These are phyloP conservation scores for Thalassiosira delicatula DNA, from an alignment of 352 stramenopile species.

Conservation along the genomic window DNA sequence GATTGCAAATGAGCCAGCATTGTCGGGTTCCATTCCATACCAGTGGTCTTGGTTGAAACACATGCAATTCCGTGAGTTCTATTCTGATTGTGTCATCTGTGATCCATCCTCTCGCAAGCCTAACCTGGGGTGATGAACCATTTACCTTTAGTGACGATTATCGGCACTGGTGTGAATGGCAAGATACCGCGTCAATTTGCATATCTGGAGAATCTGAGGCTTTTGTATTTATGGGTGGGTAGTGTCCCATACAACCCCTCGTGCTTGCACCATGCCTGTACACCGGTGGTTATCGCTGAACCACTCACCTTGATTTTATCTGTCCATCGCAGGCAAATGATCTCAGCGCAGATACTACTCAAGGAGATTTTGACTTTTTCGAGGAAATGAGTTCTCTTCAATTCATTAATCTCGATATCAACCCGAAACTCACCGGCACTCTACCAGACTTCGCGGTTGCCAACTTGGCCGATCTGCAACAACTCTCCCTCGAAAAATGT, in stretches of 20 bases:
- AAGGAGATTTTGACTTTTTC: slow-evolving; percentile 47
- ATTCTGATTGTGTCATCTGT: too few relatives aligned
- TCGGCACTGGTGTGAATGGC: too few relatives aligned
- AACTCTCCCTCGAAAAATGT: slow-evolving; percentile 40
- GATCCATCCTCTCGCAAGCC: too few relatives aligned
- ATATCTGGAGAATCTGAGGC: too few relatives aligned
- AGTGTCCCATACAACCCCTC: too few relatives aligned
- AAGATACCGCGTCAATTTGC: too few relatives aligned
- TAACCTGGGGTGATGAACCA: too few relatives aligned
- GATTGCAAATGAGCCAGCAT: slow-evolving; percentile 26
- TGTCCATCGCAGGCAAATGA: slow-evolving; percentile 19
- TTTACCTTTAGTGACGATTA: too few relatives aligned
- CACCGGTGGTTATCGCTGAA: too few relatives aligned
- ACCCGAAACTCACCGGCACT: slow-evolving; percentile 44
- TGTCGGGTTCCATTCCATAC: slow-evolving; percentile 42
- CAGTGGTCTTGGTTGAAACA: slow-evolving; percentile 39
- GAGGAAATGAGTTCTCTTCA: slow-evolving; percentile 23
- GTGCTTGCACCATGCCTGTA: too few relatives aligned
- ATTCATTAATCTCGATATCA: slow-evolving; percentile 44
- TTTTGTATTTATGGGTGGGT: too few relatives aligned
- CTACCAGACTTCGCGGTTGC: slow-evolving; percentile 43
- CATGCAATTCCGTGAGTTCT: slow-evolving; percentile 26
- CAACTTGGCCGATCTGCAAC: slow-evolving; percentile 17
- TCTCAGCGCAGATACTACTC: slow-evolving; percentile 20
- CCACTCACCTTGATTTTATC: too few relatives aligned